Evolutionary conservation across 345 rosid genomes (phyloP).

Genomic region (Eucalyptus virginea): DNA sequence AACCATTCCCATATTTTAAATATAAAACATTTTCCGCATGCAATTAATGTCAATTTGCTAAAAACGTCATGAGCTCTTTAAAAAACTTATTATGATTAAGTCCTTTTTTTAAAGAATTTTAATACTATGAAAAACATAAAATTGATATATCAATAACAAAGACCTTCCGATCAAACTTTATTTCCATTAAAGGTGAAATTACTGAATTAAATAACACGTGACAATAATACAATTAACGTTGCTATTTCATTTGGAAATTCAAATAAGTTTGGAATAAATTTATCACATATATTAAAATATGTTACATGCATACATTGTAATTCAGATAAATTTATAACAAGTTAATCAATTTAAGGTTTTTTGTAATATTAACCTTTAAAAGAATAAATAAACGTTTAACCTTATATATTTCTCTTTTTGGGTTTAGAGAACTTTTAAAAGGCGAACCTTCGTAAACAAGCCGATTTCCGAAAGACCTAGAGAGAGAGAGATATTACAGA

Average conservation of each 20-base stretch:
- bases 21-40: not conserved
- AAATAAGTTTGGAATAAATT: accelerated
- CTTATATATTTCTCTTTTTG: not conserved
- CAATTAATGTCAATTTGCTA: not conserved
- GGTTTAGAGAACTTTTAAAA: not conserved
- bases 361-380: too few species aligned
- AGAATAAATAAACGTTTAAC: too few species aligned
- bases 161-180: too few species aligned
- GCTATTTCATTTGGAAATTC: too few species aligned
- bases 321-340: too few species aligned
- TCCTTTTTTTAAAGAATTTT: too few species aligned
- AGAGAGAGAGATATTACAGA: not conserved
- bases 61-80: not conserved
- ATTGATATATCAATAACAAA: accelerated
- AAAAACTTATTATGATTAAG: too few species aligned
- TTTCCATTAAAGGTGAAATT: too few species aligned
- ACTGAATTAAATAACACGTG: accelerated
- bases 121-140: too few species aligned
- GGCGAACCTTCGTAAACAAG: not conserved
- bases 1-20: too few species aligned
- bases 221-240: too few species aligned
- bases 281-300: too few species aligned
- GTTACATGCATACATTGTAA: accelerated
- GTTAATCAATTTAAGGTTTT: accelerated
- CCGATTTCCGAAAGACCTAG: not conserved